Base-by-base conservation (phyloP, 2,329 filamentous ascomycete species). In the Cladobotryum protrusum region DNA sequence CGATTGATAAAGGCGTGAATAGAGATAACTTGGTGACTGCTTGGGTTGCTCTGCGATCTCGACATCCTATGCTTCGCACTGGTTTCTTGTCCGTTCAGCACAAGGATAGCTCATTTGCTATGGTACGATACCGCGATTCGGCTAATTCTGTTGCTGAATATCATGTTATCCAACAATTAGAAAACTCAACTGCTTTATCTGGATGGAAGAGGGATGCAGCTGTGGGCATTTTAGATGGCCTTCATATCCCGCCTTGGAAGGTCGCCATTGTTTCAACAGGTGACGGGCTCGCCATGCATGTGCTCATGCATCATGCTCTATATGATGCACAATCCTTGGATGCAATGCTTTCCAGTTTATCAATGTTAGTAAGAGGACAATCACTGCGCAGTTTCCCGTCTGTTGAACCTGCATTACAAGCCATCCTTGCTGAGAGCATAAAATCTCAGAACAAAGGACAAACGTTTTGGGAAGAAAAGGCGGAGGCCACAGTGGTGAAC, bases 291-390 rank as follows among this genome's bases (percentile, higher is more conserved):
- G 58, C 44, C 2, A 73, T 78, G 66, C 69, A 76, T 43, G 54
- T 82, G 4, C 63, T 72, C 1, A 74, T 89, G 3, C 86, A 95
- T 55, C 91, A 96, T 67, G 87, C 87, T 1, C 71, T 96, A 0
- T 96, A 95, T 57, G 91, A 96, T 69, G 91, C 89, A 0, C 75
- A 81, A 37, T 90, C 89, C 8, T 69, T 96, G 11, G 72, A 79
- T 3, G 61, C 73, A 1, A 75, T 96, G 1, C 67, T 96, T 2
- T 61, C 71, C 0, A 79, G 86, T 56, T 71, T 95, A 12, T 55
- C 59, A 1, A 44, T 43, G 1, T 33, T 63, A 6, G 36, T 75
- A 5, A 47, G 56, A 3, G 59, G 59, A 7, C 42, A 50, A 8
- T 17, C 52, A 5, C 45, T 57, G 1, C 14, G 33, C 4, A 37